Conservation (phyloP, 2,329 filamentous ascomycete genomes). For the Alternaria sp. region DNA sequence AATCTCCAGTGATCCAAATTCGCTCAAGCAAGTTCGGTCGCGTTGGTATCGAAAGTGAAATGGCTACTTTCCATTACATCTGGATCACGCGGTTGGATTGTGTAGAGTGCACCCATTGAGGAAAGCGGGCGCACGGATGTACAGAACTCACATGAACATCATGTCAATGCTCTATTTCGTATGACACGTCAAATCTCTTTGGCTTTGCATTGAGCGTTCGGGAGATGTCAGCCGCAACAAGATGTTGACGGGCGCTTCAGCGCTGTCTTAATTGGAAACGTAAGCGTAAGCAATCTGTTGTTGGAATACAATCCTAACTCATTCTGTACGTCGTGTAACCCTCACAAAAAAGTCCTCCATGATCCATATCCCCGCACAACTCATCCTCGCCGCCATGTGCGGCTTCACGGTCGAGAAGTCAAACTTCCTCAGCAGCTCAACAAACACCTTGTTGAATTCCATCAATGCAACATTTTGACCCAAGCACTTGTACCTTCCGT, state of each 20-base stretch:
- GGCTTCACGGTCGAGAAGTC: not conserved
- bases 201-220: not conserved
- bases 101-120: not conserved
- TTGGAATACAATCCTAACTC: not conserved
- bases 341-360: constrained; percentile 1
- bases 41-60: not conserved
- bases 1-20: not conserved
- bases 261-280: not conserved
- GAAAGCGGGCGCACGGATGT: no score
- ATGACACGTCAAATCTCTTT: not conserved
- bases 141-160: not conserved
- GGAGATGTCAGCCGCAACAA: not conserved
- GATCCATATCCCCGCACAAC: not conserved
- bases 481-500: constrained; percentile 37
- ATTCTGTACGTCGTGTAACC: not conserved
- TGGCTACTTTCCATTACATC: not conserved
- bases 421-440: constrained; percentile 14
- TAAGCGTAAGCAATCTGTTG: not conserved
- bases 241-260: not conserved
- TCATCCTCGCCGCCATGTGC: not conserved
- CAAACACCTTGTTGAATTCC: constrained; percentile 46
- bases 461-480: constrained; percentile 37
- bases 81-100: not conserved
- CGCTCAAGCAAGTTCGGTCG: not conserved
- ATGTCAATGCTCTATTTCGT: no score